Evolutionary conservation across 495 filamentous ascomycete genomes (phyloP).

Genomic region (Hyaloscypha variabilis): DNA sequence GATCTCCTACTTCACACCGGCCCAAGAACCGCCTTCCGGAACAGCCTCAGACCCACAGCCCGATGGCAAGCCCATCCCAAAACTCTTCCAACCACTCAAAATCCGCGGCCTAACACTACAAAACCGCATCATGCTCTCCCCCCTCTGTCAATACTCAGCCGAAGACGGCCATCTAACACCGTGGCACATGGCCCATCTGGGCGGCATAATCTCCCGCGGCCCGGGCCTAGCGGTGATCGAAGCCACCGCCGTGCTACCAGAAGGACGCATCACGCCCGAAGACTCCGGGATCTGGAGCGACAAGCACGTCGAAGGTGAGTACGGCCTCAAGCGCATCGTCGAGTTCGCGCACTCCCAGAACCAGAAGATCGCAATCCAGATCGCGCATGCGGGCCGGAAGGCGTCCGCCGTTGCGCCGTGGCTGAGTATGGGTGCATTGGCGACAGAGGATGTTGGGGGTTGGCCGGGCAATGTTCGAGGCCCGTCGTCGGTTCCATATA

Average conservation of each 20-base stretch:
- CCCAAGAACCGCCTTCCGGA: conserved; percentile 64
- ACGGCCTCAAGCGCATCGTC: conserved; percentile 57
- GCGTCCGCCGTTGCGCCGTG: conserved; percentile 70
- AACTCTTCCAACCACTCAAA: conserved; percentile 68
- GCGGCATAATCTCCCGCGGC: conserved; percentile 65
- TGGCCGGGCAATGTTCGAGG: conserved; percentile 63
- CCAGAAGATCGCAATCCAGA: conserved; percentile 73
- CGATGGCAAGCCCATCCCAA: conserved; percentile 58
- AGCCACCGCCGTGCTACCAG: conserved; percentile 67
- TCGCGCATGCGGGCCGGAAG: conserved; percentile 80
- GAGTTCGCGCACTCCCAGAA: conserved; percentile 72
- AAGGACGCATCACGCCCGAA: conserved; percentile 79
- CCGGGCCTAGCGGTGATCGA: conserved; percentile 72
- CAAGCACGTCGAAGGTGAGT: conserved; percentile 64
- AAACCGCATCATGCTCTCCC: conserved; percentile 62
- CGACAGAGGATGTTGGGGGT: conserved; percentile 53
- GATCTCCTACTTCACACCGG: conserved; percentile 70
- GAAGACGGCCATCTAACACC: conserved; percentile 62
- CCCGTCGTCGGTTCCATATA: conserved; percentile 57
- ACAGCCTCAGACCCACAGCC: conserved; percentile 64
- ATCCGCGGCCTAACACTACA: conserved; percentile 61
- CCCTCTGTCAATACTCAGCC: conserved; percentile 72
- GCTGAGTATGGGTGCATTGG: conserved; percentile 51
- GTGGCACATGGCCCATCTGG: conserved; percentile 59
- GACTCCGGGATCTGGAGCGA: conserved; percentile 76